A percentile compares a stretch with the other conserved stretches of the same genome.
Conservation (phyloP, 2,329 filamentous ascomycete genomes). For the Aspergillus ibericus region DNA sequence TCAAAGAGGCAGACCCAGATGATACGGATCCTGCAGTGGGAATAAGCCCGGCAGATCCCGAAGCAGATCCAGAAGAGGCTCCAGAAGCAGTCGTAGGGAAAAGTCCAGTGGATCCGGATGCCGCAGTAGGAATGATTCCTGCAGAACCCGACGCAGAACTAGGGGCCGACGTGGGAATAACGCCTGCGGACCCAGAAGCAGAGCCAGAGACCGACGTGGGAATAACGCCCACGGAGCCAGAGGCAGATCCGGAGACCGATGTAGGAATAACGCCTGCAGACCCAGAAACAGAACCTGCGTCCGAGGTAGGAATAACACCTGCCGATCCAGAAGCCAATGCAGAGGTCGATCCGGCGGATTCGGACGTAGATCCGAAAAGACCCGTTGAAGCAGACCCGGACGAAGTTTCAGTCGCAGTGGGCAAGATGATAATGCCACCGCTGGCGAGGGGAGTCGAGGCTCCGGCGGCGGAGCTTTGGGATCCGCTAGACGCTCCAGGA, state of each 20-base stretch:
- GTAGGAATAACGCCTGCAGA: no score
- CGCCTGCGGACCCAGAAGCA: not conserved
- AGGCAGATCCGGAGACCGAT: not conserved
- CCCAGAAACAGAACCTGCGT: no score
- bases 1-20: not conserved
- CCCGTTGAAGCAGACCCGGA: not conserved
- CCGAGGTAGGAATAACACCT: no score
- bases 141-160: not conserved
- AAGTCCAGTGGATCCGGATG: not conserved
- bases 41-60: not conserved
- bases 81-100: not conserved
- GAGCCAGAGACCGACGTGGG: not conserved
- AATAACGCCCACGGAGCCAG: not conserved
- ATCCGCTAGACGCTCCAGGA: not conserved
- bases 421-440: not conserved
- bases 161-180: slow-evolving; percentile 6
- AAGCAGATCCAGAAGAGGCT: not conserved
- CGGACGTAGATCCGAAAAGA: not conserved
- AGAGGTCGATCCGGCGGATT: not conserved
- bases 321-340: not conserved
- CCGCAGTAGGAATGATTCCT: slow-evolving; percentile 6
- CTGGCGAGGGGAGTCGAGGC: not conserved
- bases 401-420: slow-evolving; percentile 4
- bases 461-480: not conserved
- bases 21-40: not conserved